Evolutionary conservation across 179 eudicot genomes (phyloP).

Genomic region (Camellia oleifera): DNA sequence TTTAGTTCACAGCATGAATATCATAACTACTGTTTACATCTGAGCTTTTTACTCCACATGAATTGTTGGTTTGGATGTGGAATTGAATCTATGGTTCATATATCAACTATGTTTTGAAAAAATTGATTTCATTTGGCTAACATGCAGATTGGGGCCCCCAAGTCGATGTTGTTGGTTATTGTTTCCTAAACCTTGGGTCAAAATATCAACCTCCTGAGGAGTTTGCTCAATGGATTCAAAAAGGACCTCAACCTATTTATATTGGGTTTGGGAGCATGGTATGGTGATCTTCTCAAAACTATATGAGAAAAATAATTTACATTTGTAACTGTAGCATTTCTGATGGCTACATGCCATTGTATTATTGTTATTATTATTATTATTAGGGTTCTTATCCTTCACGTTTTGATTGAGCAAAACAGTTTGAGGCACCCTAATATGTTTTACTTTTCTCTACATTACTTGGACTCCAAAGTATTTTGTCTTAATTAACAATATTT

Average conservation of each 20-base stretch:
- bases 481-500: not conserved
- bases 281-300: slow-evolving; percentile 19
- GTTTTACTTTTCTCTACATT: not conserved
- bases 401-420: not conserved
- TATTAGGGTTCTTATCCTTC: slow-evolving; percentile 17
- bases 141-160: slow-evolving; percentile 89
- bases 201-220: slow-evolving; percentile 70
- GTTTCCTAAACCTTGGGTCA: slow-evolving; percentile 77
- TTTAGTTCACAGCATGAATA: not conserved
- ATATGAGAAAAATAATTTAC: not conserved
- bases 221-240: slow-evolving; percentile 69
- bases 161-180: slow-evolving; percentile 95
- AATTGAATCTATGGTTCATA: not conserved
- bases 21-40: not conserved
- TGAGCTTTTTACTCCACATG: not conserved
- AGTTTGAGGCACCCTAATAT: not conserved
- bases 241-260: slow-evolving; percentile 76
- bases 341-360: slow-evolving; percentile 35
- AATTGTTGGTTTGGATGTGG: not conserved
- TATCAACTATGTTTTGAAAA: slow-evolving; percentile 1
- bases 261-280: slow-evolving; percentile 99
- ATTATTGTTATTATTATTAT: not conserved
- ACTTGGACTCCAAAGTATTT: not conserved
- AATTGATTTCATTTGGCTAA: slow-evolving; percentile 19
- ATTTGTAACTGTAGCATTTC: slow-evolving; percentile 16